Conservation (phyloP, 208 protist species). For the Trypanosoma melophagium region DNA sequence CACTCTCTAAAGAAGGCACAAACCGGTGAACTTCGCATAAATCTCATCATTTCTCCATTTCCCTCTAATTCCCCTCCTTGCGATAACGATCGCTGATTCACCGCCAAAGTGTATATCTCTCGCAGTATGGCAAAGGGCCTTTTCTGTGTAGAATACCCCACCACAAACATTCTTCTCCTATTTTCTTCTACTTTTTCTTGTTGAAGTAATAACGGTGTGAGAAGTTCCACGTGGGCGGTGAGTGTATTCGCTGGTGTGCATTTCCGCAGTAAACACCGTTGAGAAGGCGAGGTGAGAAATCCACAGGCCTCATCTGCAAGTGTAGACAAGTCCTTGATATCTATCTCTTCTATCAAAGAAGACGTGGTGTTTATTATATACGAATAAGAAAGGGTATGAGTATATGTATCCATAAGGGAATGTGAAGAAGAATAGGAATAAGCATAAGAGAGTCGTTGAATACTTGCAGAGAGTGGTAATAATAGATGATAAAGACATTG, state of each 20-base stretch:
- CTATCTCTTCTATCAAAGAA: too few species aligned
- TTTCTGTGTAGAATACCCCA: not conserved
- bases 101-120: not conserved
- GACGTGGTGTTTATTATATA: too few species aligned
- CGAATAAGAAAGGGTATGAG: too few species aligned
- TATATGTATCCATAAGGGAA: too few species aligned
- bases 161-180: not conserved
- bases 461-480: too few species aligned
- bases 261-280: too few species aligned
- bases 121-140: constrained; percentile 9
- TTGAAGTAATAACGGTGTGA: not conserved
- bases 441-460: not conserved
- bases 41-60: not conserved
- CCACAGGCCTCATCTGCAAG: too few species aligned
- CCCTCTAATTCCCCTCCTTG: not conserved
- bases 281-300: too few species aligned
- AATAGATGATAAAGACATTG: too few species aligned
- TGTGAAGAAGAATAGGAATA: not conserved
- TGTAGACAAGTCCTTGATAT: too few species aligned
- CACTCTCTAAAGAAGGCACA: constrained; percentile 12
- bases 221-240: constrained; percentile 1
- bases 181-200: not conserved
- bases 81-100: too few species aligned
- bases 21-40: not conserved
- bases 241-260: constrained; percentile 6